phyloP scores from a whole-genome alignment of 2,329 filamentous ascomycete genomes.

The Aspergillus flavus region DNA sequence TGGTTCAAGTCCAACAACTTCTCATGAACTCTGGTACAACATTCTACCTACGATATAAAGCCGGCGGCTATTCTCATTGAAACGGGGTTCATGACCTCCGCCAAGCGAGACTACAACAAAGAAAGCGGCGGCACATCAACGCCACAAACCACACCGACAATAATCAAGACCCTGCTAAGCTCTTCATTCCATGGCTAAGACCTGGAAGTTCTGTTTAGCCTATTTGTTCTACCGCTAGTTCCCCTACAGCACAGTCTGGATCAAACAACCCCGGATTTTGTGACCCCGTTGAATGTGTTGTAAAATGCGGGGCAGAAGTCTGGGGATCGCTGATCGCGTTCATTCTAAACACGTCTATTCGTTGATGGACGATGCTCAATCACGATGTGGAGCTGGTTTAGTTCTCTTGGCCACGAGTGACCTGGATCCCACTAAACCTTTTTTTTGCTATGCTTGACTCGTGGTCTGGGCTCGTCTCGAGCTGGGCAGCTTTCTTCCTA shows the following conservation, averaged over 20 bases:
- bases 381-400: background rate
- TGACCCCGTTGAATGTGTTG: background rate
- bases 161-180: no score
- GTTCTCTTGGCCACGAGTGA: background rate
- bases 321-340: background rate
- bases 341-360: background rate
- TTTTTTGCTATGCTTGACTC: background rate
- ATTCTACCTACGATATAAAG: background rate
- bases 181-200: no score
- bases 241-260: background rate
- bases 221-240: background rate
- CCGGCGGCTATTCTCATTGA: background rate
- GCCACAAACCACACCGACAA: no score
- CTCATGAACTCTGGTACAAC: background rate
- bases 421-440: background rate
- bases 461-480: background rate
- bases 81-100: background rate
- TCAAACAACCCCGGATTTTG: background rate
- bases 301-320: background rate
- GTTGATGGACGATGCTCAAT: background rate
- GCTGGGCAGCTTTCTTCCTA: no score
- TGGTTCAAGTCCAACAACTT: background rate
- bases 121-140: no score
- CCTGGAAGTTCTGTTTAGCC: no score
- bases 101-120: no score